Base-by-base conservation (phyloP, 2,329 filamentous ascomycete species). In the Aspergillus amoenus region DNA sequence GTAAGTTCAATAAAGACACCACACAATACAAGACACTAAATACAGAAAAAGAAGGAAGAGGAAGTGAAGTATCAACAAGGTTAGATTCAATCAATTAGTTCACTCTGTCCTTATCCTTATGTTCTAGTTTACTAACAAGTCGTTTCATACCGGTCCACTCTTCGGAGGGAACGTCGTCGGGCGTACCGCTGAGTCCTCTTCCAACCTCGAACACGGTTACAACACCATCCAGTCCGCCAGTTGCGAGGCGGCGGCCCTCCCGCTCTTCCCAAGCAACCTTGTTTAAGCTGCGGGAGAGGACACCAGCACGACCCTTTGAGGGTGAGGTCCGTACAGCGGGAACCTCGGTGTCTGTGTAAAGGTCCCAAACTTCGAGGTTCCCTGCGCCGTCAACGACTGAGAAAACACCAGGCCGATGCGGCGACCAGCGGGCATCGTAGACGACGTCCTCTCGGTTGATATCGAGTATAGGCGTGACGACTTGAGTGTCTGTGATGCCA, bases 111-210 rank as follows among this genome's bases (percentile, higher is more conserved):
- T 68, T 74, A 61, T 75, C 74, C 62, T 68, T 74, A 61, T 77
- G 76, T 75, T 95, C 93, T 59, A 93, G 76, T 66, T 88, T 85
- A 42, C 85, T 87, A 22, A 97, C 85, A 70, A 97, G 79, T 75
- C 91, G 93, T 85, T 97, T 97, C 64, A 99, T 90, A 37, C 85
- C 90, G 5, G 88, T 85, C 93, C 94, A 99, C 73, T 97, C 93
- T 68, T 99, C 94, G 52, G 86, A 86, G 71, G 89, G 88, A 40
- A 91, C 82, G 34, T 85, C 83, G 68, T 97, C 94, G 64, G 89
- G 87, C n/a, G 92, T 93, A 24, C 93, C 92, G 73, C 64, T 93
- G 85, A 67, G 82, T 79, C 22, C 91, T 88, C 56, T 77, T 27
- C 77, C 77, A 22, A 99, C 93, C 76, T 99, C 94, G 70, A 97